phyloP scores from a whole-genome alignment of 177 flowering plant species.

The Vitis hybrid region DNA sequence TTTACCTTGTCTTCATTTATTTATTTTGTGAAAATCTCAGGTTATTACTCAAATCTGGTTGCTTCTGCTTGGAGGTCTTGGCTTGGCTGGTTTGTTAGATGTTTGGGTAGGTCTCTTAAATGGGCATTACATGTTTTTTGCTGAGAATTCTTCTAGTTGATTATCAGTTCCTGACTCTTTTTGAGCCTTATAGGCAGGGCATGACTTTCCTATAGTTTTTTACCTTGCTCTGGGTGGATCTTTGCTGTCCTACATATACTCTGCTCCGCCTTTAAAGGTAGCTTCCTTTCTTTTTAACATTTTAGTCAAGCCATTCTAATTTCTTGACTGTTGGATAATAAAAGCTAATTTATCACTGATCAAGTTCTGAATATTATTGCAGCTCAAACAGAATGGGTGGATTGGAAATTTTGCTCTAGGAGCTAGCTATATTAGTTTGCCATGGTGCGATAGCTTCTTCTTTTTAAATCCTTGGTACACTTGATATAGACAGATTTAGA shows the following conservation, averaged over 20 bases:
- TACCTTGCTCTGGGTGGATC: constrained; percentile 97
- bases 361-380: constrained; percentile 23
- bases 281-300: background rate
- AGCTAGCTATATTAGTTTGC: constrained; percentile 93
- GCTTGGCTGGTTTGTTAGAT: constrained; percentile 75
- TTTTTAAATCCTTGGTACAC: background rate
- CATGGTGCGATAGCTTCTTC: constrained; percentile 58
- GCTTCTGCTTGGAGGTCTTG: constrained; percentile 85
- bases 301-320: background rate
- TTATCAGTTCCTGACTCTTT: constrained; percentile 15
- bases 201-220: constrained; percentile 69
- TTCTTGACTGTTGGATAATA: constrained; percentile 1
- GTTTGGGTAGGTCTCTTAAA: constrained; percentile 68
- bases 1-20: background rate
- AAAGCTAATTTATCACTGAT: background rate
- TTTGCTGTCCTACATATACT: constrained; percentile 85
- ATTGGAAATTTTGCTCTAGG: constrained; percentile 95
- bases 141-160: background rate
- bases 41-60: constrained; percentile 95
- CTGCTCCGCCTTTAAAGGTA: constrained; percentile 98
- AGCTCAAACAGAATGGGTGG: constrained; percentile 99
- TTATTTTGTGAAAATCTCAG: constrained; percentile 28
- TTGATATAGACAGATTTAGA: background rate
- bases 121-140: background rate
- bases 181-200: constrained; percentile 73